A percentile compares a stretch with the other conserved stretches of the same genome.
phyloP scores from a whole-genome alignment of 2,329 filamentous ascomycete species.

The Capronia epimyces region DNA sequence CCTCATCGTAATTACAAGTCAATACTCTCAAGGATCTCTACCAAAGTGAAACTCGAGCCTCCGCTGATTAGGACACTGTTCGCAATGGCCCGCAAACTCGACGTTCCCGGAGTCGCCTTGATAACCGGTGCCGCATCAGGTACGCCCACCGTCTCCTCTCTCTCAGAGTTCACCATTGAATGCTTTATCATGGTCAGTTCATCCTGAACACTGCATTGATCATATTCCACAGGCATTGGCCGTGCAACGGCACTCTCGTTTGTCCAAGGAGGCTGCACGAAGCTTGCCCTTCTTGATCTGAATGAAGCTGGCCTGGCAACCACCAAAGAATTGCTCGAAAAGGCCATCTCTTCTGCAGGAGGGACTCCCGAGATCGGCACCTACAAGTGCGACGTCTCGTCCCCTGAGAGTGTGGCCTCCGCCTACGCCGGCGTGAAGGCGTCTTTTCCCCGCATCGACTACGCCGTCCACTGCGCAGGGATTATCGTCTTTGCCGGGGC shows the following conservation, averaged over 20 bases:
- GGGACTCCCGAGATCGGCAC: constrained; percentile 32
- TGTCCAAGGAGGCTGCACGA: constrained; percentile 62
- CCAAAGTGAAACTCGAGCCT: background rate
- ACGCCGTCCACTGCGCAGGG: constrained; percentile 54
- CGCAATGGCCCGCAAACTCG: constrained; percentile 10
- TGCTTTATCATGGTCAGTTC: background rate
- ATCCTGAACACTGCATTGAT: background rate
- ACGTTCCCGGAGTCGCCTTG: constrained; percentile 15
- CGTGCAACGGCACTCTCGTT: constrained; percentile 77
- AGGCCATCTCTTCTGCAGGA: constrained; percentile 30
- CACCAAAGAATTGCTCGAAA: constrained; percentile 26
- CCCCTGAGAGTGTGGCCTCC: constrained; percentile 42
- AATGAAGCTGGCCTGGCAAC: constrained; percentile 11
- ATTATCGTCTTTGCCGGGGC: constrained; percentile 43
- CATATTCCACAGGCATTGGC: constrained; percentile 67
- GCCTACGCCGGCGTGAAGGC: constrained; percentile 35
- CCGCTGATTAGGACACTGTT: background rate
- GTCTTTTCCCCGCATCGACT: constrained; percentile 49
- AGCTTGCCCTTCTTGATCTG: constrained; percentile 13
- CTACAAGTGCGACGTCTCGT: constrained; percentile 42
- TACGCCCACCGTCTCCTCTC: background rate
- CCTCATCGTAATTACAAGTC: background rate
- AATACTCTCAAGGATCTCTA: background rate
- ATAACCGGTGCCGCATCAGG: constrained; percentile 14
- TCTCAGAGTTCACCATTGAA: background rate